phyloP scores from a whole-genome alignment of 1,284 basidiomycete species.

The Apiotrichum gracile region DNA sequence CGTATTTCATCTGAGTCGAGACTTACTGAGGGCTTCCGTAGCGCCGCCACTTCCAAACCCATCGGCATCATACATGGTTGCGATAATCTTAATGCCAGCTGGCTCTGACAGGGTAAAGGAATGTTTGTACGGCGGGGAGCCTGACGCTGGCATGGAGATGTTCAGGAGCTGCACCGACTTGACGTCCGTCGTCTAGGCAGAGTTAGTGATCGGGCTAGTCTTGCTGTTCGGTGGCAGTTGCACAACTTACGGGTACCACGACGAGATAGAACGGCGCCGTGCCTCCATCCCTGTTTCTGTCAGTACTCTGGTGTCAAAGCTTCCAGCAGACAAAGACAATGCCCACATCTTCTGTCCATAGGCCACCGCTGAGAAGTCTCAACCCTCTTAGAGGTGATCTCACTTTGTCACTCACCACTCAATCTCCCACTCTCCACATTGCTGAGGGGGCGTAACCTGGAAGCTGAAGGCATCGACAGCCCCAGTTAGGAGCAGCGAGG shows the following conservation, averaged over 20 bases:
- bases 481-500: no score
- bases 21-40: constrained; percentile 34
- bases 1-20: no score
- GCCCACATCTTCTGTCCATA: no score
- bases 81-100: constrained; percentile 30
- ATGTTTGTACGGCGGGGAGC: constrained; percentile 16
- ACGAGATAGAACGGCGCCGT: constrained; percentile 30
- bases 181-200: constrained; percentile 22
- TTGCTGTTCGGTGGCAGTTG: background rate
- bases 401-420: no score
- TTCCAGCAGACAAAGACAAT: background rate
- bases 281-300: constrained; percentile 31
- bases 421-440: no score
- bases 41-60: constrained; percentile 39
- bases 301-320: no score
- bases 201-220: background rate
- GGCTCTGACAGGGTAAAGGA: constrained; percentile 32
- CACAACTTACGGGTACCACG: constrained; percentile 32
- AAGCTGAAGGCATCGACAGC: no score
- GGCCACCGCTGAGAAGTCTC: no score
- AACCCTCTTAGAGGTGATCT: no score
- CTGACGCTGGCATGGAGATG: constrained; percentile 28
- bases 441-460: no score
- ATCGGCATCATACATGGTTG: constrained; percentile 34
- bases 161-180: constrained; percentile 28